phyloP scores from a whole-genome alignment of 1,284 basidiomycete species.

The Boletellus dicymbophilus region DNA sequence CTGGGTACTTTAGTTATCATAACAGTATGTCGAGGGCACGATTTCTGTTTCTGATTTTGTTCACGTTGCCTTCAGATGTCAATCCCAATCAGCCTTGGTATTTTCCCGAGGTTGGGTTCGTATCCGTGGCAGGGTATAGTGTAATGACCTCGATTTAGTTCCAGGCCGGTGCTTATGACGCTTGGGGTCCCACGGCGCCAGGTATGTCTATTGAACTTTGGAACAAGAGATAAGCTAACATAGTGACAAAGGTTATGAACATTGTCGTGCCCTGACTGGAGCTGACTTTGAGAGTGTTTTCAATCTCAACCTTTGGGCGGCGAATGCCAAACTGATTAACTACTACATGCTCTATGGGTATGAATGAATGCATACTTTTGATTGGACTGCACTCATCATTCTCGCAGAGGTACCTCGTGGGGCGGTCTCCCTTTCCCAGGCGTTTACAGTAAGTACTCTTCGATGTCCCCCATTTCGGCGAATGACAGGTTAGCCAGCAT shows the following conservation, averaged over 20 bases:
- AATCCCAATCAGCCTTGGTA: conserved; percentile 33
- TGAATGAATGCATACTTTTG: conserved; percentile 8
- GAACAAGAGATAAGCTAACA: conserved; percentile 9
- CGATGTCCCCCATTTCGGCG: background rate
- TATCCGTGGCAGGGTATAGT: background rate
- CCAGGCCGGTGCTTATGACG: conserved; percentile 73
- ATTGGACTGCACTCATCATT: conserved; percentile 1
- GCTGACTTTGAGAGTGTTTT: conserved; percentile 75
- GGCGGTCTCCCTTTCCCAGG: conserved; percentile 70
- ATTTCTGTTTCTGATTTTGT: background rate
- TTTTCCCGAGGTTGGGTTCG: conserved; percentile 32
- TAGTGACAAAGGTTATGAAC: conserved; percentile 40
- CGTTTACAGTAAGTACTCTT: conserved; percentile 48
- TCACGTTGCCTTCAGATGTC: conserved; percentile 20
- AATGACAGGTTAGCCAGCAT: conserved; percentile 35
- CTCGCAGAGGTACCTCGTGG: conserved; percentile 73
- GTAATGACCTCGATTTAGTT: conserved; percentile 42
- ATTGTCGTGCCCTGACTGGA: conserved; percentile 60
- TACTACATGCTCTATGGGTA: conserved; percentile 83
- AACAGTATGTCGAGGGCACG: conserved; percentile 17
- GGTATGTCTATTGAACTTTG: conserved; percentile 33
- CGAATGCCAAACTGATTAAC: conserved; percentile 74
- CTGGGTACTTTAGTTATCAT: conserved; percentile 31
- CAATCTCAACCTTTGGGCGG: conserved; percentile 73
- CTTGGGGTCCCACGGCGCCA: conserved; percentile 69